Conservation (phyloP, 768 basidiomycete genomes). For the Coprinellus micaceus region DNA sequence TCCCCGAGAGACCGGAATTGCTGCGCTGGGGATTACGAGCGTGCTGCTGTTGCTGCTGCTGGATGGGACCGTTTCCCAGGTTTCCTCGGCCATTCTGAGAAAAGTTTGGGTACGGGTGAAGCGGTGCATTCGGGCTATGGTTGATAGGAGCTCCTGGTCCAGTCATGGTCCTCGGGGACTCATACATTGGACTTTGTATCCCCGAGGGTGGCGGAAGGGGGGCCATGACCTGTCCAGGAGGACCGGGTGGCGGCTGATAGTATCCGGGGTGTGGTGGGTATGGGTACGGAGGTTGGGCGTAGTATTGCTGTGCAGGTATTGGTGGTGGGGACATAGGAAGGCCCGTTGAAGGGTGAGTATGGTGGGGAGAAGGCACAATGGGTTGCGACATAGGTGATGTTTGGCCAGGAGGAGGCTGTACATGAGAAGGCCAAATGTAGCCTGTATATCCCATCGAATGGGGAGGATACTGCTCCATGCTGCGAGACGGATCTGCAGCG, state of each 20-base stretch:
- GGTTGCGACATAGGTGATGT: slow-evolving; percentile 1
- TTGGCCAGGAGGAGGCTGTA: slow-evolving; percentile 13
- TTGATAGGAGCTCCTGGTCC: slow-evolving; percentile 11
- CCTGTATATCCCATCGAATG: slow-evolving; percentile 11
- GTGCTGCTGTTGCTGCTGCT: slow-evolving; percentile 12
- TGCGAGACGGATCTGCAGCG: slow-evolving; percentile 13
- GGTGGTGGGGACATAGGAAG: slow-evolving; percentile 14
- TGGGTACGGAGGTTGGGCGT: slow-evolving; percentile 5
- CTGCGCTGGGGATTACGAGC: not conserved
- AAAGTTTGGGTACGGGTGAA: slow-evolving; percentile 15
- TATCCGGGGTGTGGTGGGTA: slow-evolving; percentile 23
- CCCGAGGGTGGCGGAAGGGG: slow-evolving; percentile 19
- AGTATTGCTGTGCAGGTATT: slow-evolving; percentile 15
- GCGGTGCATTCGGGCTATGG: slow-evolving; percentile 16
- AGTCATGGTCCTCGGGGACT: slow-evolving; percentile 12
- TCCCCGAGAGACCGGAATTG: slow-evolving; percentile 22
- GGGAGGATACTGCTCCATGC: slow-evolving; percentile 14
- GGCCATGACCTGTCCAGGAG: slow-evolving; percentile 23
- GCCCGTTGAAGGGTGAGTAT: slow-evolving; percentile 3
- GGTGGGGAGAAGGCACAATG: slow-evolving; percentile 9
- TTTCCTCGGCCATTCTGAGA: slow-evolving; percentile 15
- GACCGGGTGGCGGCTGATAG: slow-evolving; percentile 22
- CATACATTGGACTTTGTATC: slow-evolving; percentile 14
- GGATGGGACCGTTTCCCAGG: slow-evolving; percentile 23
- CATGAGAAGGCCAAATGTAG: slow-evolving; percentile 14